Evolutionary conservation across 73 alveolate genomes (phyloP).

Genomic region (Tetrahymena borealis): DNA sequence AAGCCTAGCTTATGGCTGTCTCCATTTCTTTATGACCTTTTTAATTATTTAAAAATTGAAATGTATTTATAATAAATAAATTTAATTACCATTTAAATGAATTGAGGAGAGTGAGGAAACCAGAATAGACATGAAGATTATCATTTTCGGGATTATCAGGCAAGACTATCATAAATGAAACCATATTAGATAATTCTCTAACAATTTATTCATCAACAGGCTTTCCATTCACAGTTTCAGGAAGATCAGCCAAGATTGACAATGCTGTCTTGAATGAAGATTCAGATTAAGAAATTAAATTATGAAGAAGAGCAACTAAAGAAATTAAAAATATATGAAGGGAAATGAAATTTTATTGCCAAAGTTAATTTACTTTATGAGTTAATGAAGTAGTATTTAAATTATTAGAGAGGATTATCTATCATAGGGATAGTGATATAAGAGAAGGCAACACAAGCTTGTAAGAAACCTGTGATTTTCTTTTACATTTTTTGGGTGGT

Average conservation of each 20-base stretch:
- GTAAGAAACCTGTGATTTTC: constrained; percentile 74
- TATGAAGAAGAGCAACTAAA: neutral
- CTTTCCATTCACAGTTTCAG: constrained; percentile 5
- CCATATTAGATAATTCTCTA: neutral
- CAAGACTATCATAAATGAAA: constrained; percentile 19
- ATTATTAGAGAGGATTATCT: constrained; percentile 29
- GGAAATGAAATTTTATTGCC: neutral
- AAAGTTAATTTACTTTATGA: constrained; percentile 8
- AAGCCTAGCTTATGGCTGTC: neutral
- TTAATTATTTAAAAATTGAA: neutral
- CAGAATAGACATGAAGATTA: constrained; percentile 6
- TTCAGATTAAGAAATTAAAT: constrained; percentile 27
- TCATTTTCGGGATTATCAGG: constrained; percentile 44
- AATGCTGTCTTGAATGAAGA: constrained; percentile 22
- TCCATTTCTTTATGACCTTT: constrained; percentile 36
- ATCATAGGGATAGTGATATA: constrained; percentile 88
- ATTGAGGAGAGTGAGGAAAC: constrained; percentile 5
- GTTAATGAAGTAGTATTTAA: constrained; percentile 3
- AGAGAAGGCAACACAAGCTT: constrained; percentile 90
- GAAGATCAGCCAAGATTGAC: constrained; percentile 16
- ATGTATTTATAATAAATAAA: neutral
- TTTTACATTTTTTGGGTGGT: constrained; percentile 79
- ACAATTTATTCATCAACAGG: constrained; percentile 1
- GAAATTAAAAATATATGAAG: neutral
- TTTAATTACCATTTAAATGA: constrained; percentile 19